These are phyloP conservation scores for Clausena lansium DNA, from an alignment of 345 rosid genomes.

Conservation along the genomic window DNA sequence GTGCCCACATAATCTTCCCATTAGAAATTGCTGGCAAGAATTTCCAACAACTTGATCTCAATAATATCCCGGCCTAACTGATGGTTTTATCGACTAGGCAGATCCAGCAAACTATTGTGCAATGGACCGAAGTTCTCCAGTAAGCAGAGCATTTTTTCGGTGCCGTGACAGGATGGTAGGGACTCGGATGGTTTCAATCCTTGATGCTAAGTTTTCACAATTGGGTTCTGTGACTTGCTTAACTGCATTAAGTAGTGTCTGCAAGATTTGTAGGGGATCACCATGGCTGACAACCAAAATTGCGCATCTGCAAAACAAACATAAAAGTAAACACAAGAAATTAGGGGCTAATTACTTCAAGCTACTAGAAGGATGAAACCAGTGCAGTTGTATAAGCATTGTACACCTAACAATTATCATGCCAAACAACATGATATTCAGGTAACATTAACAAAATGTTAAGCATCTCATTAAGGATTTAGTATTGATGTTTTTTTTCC, in stretches of 20 bases:
- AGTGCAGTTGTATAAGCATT: background rate
- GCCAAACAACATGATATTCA: background rate
- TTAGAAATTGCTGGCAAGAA: background rate
- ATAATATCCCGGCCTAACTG: background rate
- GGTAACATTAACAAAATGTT: background rate
- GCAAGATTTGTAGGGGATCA: constrained; percentile 91
- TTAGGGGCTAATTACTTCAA: background rate
- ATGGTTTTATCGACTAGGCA: background rate
- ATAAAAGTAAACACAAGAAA: background rate
- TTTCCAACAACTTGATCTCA: background rate
- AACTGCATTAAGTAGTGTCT: constrained; percentile 60
- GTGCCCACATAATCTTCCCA: background rate
- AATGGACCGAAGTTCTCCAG: constrained; percentile 73
- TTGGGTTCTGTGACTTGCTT: constrained; percentile 28
- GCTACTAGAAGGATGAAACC: background rate
- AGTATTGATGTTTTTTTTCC: background rate
- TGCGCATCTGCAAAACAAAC: constrained; percentile 41
- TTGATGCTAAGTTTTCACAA: constrained; percentile 33
- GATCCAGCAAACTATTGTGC: constrained; percentile 15
- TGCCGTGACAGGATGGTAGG: constrained; percentile 72
- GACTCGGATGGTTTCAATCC: constrained; percentile 43
- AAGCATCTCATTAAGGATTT: background rate
- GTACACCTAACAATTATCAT: background rate
- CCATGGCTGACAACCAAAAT: constrained; percentile 85
- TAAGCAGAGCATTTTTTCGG: constrained; percentile 64